Percentiles rank a stretch among this genome's conserved stretches.
These are phyloP conservation scores for Phlyctochytrium bullatum DNA, from an alignment of 192 early-diverging fungal species.

Conservation along the genomic window DNA sequence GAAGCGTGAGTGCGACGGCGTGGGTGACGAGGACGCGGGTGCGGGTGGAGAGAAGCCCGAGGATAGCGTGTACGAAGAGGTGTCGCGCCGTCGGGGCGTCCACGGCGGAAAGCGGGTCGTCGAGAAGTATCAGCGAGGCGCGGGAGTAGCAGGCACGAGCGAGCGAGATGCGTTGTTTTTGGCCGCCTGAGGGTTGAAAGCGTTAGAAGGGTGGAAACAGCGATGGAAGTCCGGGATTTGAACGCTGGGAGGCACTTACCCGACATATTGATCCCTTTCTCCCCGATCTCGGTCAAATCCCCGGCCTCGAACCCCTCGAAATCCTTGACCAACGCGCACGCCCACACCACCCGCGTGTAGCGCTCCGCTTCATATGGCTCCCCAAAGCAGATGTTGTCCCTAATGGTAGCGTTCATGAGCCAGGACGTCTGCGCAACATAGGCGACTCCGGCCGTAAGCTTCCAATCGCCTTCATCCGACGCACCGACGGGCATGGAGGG, in stretches of 20 bases:
- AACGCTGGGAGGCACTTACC: no score
- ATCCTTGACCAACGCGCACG: conserved; percentile 80
- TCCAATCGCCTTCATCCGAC: neutral
- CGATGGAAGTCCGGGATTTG: neutral
- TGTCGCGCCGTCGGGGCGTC: conserved; percentile 89
- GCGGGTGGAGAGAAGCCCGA: conserved; percentile 63
- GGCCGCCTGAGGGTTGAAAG: conserved; percentile 59
- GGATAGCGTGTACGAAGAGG: conserved; percentile 68
- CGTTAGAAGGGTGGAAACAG: neutral
- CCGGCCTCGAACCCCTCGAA: conserved; percentile 75
- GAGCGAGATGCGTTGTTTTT: conserved; percentile 81
- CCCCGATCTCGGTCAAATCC: conserved; percentile 86
- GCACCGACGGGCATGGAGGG: no score
- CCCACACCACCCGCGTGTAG: conserved; percentile 73
- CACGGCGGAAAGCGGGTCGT: conserved; percentile 89
- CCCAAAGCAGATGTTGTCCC: conserved; percentile 82
- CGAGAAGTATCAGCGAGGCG: conserved; percentile 30
- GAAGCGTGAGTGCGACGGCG: conserved; percentile 31
- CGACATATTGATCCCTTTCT: conserved; percentile 45
- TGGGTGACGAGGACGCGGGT: conserved; percentile 86
- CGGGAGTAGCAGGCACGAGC: conserved; percentile 49
- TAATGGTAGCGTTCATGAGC: conserved; percentile 52
- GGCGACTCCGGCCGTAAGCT: conserved; percentile 50
- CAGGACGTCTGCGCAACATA: conserved; percentile 74
- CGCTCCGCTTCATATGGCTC: conserved; percentile 60